Evolutionary conservation across 2,329 filamentous ascomycete genomes (phyloP).

Genomic region (Lecanoromycetidae sp.): DNA sequence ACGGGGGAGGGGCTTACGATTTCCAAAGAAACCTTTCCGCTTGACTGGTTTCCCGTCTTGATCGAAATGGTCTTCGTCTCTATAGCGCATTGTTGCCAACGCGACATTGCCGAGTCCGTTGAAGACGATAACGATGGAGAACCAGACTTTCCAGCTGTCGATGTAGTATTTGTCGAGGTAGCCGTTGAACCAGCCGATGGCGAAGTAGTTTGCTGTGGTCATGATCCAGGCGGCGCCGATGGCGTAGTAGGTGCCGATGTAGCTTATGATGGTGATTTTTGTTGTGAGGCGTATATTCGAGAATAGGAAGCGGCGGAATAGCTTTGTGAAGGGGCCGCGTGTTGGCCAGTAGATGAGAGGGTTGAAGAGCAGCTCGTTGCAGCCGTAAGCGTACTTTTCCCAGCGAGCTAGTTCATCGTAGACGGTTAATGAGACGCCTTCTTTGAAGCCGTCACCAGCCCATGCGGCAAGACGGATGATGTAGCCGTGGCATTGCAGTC

Average conservation of each 20-base stretch:
- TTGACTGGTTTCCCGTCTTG: background rate
- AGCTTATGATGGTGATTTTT: constrained; percentile 64
- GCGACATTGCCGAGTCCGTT: constrained; percentile 62
- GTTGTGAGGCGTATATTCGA: constrained; percentile 57
- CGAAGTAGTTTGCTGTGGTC: constrained; percentile 62
- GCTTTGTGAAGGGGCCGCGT: constrained; percentile 51
- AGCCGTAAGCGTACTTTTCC: constrained; percentile 62
- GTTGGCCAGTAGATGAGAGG: constrained; percentile 50
- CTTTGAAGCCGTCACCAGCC: constrained; percentile 65
- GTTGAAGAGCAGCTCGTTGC: constrained; percentile 61
- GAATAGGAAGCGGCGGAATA: constrained; percentile 49
- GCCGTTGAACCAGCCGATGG: constrained; percentile 64
- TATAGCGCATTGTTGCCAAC: constrained; percentile 61
- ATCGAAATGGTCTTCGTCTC: constrained; percentile 43
- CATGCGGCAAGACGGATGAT: constrained; percentile 62
- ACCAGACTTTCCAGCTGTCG: constrained; percentile 68
- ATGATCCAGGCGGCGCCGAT: constrained; percentile 65
- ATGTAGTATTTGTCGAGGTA: constrained; percentile 71
- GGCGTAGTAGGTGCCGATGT: constrained; percentile 71
- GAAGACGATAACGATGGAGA: constrained; percentile 68
- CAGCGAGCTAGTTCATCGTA: constrained; percentile 61
- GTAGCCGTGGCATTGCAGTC: constrained; percentile 60
- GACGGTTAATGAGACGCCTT: constrained; percentile 60
- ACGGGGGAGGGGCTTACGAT: constrained; percentile 37
- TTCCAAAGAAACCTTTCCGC: constrained; percentile 35